These are phyloP conservation scores for Botryotinia globosa DNA, from an alignment of 2,329 filamentous ascomycete genomes.

Conservation along the genomic window DNA sequence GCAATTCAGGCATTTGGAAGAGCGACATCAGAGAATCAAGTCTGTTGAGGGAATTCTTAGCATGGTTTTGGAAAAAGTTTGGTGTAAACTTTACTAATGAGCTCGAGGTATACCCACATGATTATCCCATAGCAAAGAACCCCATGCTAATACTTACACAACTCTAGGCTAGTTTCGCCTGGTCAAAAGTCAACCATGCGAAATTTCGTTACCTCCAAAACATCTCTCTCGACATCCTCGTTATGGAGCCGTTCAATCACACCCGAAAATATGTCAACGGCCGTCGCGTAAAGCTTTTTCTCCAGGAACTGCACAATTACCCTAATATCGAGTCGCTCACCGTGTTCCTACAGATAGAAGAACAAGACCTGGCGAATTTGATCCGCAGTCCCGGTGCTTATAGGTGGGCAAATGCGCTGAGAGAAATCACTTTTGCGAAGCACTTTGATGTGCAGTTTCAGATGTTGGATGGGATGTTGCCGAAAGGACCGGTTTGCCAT, in stretches of 20 bases:
- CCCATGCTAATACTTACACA: neutral
- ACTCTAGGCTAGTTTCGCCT: neutral
- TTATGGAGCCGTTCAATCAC: too few species aligned
- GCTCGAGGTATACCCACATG: neutral
- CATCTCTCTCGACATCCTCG: neutral
- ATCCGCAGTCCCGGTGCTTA: neutral
- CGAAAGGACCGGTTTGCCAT: neutral
- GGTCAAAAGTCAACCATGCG: neutral
- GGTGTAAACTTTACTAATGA: neutral
- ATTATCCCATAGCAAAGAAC: neutral
- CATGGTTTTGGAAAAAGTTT: neutral
- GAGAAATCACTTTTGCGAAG: neutral
- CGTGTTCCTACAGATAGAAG: neutral
- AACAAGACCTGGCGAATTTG: neutral
- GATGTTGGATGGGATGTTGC: neutral
- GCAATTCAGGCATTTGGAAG: neutral
- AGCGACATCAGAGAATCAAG: neutral
- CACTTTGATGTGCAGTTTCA: neutral
- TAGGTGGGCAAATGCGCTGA: neutral
- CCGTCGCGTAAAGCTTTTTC: neutral
- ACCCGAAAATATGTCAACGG: neutral
- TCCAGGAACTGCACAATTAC: neutral
- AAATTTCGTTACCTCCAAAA: neutral
- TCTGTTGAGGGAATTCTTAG: neutral
- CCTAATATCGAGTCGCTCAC: neutral